Evolutionary conservation across 805 yeast genomes (phyloP), one percentile per base, ranked within the genome.

Genomic region (Brettanomyces custersianus): DNA sequence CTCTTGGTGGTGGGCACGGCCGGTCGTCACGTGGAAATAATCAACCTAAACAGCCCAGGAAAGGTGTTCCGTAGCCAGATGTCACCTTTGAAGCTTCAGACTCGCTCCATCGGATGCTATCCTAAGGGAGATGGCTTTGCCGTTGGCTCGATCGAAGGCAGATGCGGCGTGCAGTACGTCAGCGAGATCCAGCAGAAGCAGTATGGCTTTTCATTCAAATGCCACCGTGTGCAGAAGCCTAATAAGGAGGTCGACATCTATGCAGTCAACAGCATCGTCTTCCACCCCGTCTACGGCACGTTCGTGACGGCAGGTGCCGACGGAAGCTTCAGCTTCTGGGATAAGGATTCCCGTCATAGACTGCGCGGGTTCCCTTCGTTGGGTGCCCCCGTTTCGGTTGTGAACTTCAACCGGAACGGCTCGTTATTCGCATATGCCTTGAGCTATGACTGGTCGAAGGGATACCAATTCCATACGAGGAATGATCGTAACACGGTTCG

Each of bases 401-500:
- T 87, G 2, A 77, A 77, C 4, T 92, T 90, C 65, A 92, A 86
- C 62, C 68, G 84, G 44, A 77, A 68, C 33, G 98, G 98, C 36
- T 58, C 76, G 22, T 75, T 92, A 9, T 78, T 83, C 57, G 97
- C 96, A 4, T 86, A 92, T 53, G 95, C 96, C 2, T 55, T 85
- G 41, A 77, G 94, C 43, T 90, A 92, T 60, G 98, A 92, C 56
- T 92, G 98, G 98, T 73, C 86, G 40, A 87, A 87, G 54, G 95
- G 94, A n/a, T 70, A 81, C 57, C 77, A 71, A 54, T 80, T 70
- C 49, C 86, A 84, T 63, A 72, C 78, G 30, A 81, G 76, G 3
- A 86, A 80, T 45, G 74, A 75, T 49, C 86, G 92, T 15, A 82
- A 74, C 44, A 66, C 74, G 37, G 75, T 92, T 42, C 80, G 83